phyloP scores from a whole-genome alignment of 2,329 filamentous ascomycete genomes.

The Ascochyta rabiei region DNA sequence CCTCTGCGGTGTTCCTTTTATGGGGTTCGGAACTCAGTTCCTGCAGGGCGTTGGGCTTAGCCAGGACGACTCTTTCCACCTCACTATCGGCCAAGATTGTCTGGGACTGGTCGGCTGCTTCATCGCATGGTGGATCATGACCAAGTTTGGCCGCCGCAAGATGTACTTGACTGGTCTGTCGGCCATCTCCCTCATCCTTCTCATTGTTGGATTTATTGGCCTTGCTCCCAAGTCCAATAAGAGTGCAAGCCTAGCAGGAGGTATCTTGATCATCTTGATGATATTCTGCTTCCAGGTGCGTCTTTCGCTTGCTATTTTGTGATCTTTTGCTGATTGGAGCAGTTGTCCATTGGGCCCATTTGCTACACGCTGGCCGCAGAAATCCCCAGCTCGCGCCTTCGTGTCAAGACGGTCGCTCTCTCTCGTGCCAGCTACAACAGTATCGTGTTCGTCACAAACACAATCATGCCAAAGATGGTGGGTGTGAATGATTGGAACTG shows the following conservation, averaged over 20 bases:
- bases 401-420: constrained; percentile 87
- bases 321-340: constrained; percentile 43
- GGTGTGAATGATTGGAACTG: constrained; percentile 34
- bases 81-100: constrained; percentile 32
- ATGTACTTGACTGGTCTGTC: constrained; percentile 70
- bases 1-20: constrained; percentile 34
- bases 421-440: constrained; percentile 59
- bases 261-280: constrained; percentile 32
- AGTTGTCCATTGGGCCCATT: constrained; percentile 76
- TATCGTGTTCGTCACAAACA: constrained; percentile 31
- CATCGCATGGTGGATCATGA: constrained; percentile 79
- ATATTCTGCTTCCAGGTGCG: constrained; percentile 34
- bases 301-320: background rate
- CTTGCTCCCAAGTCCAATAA: constrained; percentile 52
- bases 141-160: constrained; percentile 73
- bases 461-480: constrained; percentile 34
- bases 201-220: constrained; percentile 73
- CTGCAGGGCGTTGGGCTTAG: constrained; percentile 29
- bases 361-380: constrained; percentile 86
- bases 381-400: constrained; percentile 77
- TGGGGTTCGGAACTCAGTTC: constrained; percentile 35
- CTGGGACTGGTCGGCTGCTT: constrained; percentile 62
- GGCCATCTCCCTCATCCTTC: constrained; percentile 27
- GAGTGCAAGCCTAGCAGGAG: constrained; percentile 50
- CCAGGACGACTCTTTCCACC: constrained; percentile 32